Conservation (phyloP, 2,329 filamentous ascomycete species). For the Cladosporium sp. region DNA sequence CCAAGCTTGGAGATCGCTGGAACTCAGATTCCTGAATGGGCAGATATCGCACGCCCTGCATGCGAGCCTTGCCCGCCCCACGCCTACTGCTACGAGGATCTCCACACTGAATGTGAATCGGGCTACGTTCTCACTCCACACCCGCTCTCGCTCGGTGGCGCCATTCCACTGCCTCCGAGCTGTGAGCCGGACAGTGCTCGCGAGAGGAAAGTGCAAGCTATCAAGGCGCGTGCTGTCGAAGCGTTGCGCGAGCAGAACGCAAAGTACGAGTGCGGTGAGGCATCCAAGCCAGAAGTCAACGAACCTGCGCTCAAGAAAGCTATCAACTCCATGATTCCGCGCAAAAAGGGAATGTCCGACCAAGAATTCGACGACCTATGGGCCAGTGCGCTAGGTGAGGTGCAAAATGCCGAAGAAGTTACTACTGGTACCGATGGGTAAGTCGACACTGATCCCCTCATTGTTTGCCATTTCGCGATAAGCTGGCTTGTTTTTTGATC, state of each 20-base stretch:
- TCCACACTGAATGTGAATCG: constrained; percentile 75
- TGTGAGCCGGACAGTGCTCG: constrained; percentile 96
- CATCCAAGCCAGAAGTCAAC: constrained; percentile 65
- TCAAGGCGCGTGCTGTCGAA: constrained; percentile 85
- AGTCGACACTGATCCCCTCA: constrained; percentile 40
- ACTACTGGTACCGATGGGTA: constrained; percentile 59
- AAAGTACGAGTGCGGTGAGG: constrained; percentile 84
- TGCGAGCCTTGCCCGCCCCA: constrained; percentile 91
- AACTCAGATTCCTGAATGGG: constrained; percentile 70
- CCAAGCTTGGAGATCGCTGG: constrained; percentile 60
- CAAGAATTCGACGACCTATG: constrained; percentile 91
- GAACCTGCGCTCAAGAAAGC: constrained; percentile 73
- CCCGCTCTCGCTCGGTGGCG: constrained; percentile 75
- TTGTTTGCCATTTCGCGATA: background rate
- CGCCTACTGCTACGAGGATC: constrained; percentile 80
- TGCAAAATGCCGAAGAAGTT: constrained; percentile 63
- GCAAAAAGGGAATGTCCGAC: constrained; percentile 79
- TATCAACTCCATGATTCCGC: constrained; percentile 63
- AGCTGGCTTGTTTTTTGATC: constrained; percentile 21
- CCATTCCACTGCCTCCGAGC: constrained; percentile 82
- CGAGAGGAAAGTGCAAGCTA: constrained; percentile 78
- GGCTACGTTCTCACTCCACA: constrained; percentile 86
- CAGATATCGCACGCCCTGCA: constrained; percentile 69
- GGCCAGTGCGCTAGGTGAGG: constrained; percentile 70
- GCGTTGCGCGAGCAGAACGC: constrained; percentile 82